phyloP scores from a whole-genome alignment of 164 flowering plant species.

The Kalanchoe fedtschenkoi region DNA sequence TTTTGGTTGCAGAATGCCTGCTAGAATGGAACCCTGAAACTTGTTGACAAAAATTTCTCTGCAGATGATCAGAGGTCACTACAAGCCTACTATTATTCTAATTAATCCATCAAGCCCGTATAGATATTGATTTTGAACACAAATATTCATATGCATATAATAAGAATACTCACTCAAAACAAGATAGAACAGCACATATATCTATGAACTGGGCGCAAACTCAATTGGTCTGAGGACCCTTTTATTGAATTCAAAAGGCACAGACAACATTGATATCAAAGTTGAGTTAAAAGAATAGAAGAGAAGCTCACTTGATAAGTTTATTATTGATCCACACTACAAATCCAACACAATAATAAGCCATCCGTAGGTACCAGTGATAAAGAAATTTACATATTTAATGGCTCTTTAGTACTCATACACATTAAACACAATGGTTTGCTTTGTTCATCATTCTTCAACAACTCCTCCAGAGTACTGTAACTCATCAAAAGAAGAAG shows the following conservation, averaged over 20 bases:
- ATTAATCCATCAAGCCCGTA: too few relatives aligned
- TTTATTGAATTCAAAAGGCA: neutral
- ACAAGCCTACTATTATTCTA: too few relatives aligned
- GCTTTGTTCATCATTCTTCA: neutral
- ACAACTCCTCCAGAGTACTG: slow-evolving; percentile 6
- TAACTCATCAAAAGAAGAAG: slow-evolving; percentile 4
- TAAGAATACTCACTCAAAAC: neutral
- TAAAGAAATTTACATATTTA: neutral
- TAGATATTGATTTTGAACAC: too few relatives aligned
- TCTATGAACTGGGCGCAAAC: neutral
- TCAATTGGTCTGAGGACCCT: neutral
- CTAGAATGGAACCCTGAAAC: neutral
- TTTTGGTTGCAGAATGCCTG: neutral
- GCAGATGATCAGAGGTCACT: neutral
- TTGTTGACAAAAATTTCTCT: neutral
- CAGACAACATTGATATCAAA: neutral
- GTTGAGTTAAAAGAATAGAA: neutral
- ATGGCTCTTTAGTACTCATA: neutral
- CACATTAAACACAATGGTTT: neutral
- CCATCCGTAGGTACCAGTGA: neutral
- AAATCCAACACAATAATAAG: slow-evolving; percentile 2
- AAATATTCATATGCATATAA: neutral
- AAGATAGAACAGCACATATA: neutral
- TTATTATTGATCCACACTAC: neutral
- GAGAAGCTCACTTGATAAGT: neutral